Evolutionary conservation across 345 rosid species (phyloP).

Genomic region (Xanthoceras sorbifolium): DNA sequence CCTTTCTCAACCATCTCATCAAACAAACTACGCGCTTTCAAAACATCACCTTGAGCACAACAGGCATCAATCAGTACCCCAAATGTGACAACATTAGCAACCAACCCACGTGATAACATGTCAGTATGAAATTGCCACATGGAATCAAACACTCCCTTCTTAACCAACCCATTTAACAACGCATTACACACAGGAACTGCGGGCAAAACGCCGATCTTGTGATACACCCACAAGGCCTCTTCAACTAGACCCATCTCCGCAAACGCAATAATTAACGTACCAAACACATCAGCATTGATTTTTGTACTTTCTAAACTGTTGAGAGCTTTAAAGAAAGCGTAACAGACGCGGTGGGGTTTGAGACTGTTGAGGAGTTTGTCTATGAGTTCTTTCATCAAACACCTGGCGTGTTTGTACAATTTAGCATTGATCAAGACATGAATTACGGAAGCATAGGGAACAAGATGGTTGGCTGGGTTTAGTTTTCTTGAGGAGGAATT

Average conservation of each 20-base stretch:
- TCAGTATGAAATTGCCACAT: constrained; percentile 48
- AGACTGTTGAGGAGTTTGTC: constrained; percentile 36
- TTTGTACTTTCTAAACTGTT: constrained; percentile 26
- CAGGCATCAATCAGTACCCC: constrained; percentile 55
- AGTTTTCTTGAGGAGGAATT: constrained; percentile 25
- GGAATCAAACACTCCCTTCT: constrained; percentile 39
- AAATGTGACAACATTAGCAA: constrained; percentile 58
- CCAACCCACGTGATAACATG: constrained; percentile 53
- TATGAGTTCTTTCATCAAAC: constrained; percentile 66
- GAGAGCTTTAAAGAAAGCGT: constrained; percentile 45
- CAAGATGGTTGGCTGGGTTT: constrained; percentile 36
- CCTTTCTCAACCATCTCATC: constrained; percentile 49
- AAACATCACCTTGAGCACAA: constrained; percentile 50
- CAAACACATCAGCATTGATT: constrained; percentile 49
- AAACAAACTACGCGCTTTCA: constrained; percentile 44
- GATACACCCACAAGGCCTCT: constrained; percentile 63
- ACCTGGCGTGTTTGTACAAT: constrained; percentile 47
- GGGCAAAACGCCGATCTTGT: constrained; percentile 43
- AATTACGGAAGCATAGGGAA: constrained; percentile 33
- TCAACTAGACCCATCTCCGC: constrained; percentile 54
- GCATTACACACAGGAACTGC: constrained; percentile 50
- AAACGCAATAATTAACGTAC: constrained; percentile 50
- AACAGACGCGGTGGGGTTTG: constrained; percentile 32
- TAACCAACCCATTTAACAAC: constrained; percentile 55
- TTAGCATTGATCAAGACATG: constrained; percentile 39